Evolutionary conservation across 2,329 filamentous ascomycete species (phyloP), one percentile per base, ranked within the genome.

Genomic region (Penicillium hesseltinei): DNA sequence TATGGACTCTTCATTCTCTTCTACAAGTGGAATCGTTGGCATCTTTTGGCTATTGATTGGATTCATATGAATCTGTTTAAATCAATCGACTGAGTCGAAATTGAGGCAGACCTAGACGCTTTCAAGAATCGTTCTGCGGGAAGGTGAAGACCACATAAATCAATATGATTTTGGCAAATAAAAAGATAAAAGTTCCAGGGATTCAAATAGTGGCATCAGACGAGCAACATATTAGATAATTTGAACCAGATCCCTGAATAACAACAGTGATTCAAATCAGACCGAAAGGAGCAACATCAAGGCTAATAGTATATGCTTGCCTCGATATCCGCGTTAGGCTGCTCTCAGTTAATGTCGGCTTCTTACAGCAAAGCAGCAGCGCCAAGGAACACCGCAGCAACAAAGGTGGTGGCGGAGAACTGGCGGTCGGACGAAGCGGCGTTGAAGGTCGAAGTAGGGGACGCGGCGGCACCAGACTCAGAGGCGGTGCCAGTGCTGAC

Each of bases 321-420:
- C 55, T 55, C 25, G 38, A 27, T 48, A 47, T 35, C 46, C 43
- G 21, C 47, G 42, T 56, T 38, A 43, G 42, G 35, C n/a, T 23
- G 35, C 44, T 40, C 11, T 21, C 33, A 46, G 38, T 25, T 29
- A 27, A 45, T 11, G 43, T 9, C 19, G 19, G 9, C 19, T 19
- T 27, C 38, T 71, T 67, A 77, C 62, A 78, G 63, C 33, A 73
- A 67, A 44, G 72, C 73, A 21, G 73, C 73, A 43, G 76, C 71
- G 40, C 75, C 76, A 35, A 76, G 64, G 57, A 77, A 74, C n/a
- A 76, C 69, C 40, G 73, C 74, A 43, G 75, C 72, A 47, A 70
- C 73, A 51, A 77, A 71, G 8, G 71, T 71, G 46, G 70, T 71
- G 33, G 71, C 67, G 35, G 74, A 73, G 46, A 73, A 67, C 35